Evolutionary conservation across 1,139 yeast genomes (phyloP).

Genomic region (Trichomonascaceae sp.): DNA sequence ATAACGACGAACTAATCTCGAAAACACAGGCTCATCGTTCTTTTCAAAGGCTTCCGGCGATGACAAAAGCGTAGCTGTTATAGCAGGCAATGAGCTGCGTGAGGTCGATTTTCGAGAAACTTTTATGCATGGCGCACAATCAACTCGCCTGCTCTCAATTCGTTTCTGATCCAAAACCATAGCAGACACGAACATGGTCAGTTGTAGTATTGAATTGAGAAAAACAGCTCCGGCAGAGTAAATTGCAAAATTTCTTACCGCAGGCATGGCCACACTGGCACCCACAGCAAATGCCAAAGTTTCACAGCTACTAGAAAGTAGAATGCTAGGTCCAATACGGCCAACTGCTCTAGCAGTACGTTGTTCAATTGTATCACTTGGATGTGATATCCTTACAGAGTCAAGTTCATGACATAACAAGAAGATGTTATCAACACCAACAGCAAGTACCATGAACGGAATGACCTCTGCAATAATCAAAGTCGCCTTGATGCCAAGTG

Average conservation of each 20-base stretch:
- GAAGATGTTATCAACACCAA: conserved; percentile 92
- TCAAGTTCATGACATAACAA: conserved; percentile 75
- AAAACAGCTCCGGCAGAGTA: conserved; percentile 85
- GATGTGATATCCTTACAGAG: conserved; percentile 42
- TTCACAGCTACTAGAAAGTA: conserved; percentile 72
- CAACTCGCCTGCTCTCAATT: conserved; percentile 53
- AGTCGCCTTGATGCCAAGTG: conserved; percentile 74
- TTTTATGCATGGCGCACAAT: conserved; percentile 39
- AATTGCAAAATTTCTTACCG: conserved; percentile 85
- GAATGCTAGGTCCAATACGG: conserved; percentile 80
- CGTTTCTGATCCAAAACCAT: conserved; percentile 63
- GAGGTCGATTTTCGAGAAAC: conserved; percentile 8
- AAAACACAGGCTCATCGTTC: conserved; percentile 30
- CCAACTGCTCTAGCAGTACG: conserved; percentile 61
- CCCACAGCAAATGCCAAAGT: conserved; percentile 74
- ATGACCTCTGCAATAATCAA: conserved; percentile 93
- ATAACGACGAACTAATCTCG: conserved; percentile 36
- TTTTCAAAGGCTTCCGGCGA: conserved; percentile 27
- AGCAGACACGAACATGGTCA: conserved; percentile 74
- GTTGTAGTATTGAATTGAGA: conserved; percentile 68
- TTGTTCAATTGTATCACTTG: conserved; percentile 43
- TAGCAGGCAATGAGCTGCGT: conserved; percentile 21
- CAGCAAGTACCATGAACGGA: conserved; percentile 88
- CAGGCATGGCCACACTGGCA: conserved; percentile 85
- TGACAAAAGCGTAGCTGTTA: conserved; percentile 19